Conservation (phyloP, 805 yeast genomes). For the Pichia eremophila region DNA sequence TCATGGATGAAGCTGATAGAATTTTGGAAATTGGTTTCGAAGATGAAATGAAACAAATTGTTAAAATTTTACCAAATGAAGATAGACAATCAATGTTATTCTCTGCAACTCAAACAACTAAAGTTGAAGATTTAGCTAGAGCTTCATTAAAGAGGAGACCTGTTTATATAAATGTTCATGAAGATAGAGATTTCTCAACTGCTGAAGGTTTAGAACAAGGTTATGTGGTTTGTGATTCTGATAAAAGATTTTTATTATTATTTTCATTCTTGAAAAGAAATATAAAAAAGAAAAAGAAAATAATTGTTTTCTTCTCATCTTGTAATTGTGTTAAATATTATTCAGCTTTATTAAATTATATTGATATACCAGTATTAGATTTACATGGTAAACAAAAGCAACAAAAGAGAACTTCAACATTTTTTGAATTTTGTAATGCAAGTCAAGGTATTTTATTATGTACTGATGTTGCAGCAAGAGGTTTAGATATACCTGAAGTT, state of each 20-base stretch:
- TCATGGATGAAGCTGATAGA: slow-evolving; percentile 97
- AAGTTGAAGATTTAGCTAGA: slow-evolving; percentile 96
- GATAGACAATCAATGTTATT: slow-evolving; percentile 94
- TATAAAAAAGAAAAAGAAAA: slow-evolving; percentile 83
- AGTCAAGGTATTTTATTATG: slow-evolving; percentile 87
- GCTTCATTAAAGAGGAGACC: slow-evolving; percentile 94
- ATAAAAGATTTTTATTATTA: slow-evolving; percentile 79
- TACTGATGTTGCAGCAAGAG: slow-evolving; percentile 99
- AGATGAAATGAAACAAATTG: slow-evolving; percentile 97
- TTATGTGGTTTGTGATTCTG: slow-evolving; percentile 94
- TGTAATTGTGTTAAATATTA: slow-evolving; percentile 96
- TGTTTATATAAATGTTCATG: slow-evolving; percentile 83
- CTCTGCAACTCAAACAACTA: slow-evolving; percentile 99
- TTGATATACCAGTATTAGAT: slow-evolving; percentile 93
- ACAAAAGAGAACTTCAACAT: slow-evolving; percentile 96
- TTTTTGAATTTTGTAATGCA: slow-evolving; percentile 96
- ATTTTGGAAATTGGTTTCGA: slow-evolving; percentile 96
- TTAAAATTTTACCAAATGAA: slow-evolving; percentile 83
- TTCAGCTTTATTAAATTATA: slow-evolving; percentile 89
- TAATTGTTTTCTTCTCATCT: slow-evolving; percentile 90
- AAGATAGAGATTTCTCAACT: slow-evolving; percentile 74
- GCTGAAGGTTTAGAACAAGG: slow-evolving; percentile 98
- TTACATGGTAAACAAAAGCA: slow-evolving; percentile 98
- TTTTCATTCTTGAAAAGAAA: slow-evolving; percentile 93
- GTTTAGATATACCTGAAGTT: slow-evolving; percentile 95